Evolutionary conservation across 2,329 filamentous ascomycete genomes (phyloP).

Genomic region (Alternaria hordeiaustralica): DNA sequence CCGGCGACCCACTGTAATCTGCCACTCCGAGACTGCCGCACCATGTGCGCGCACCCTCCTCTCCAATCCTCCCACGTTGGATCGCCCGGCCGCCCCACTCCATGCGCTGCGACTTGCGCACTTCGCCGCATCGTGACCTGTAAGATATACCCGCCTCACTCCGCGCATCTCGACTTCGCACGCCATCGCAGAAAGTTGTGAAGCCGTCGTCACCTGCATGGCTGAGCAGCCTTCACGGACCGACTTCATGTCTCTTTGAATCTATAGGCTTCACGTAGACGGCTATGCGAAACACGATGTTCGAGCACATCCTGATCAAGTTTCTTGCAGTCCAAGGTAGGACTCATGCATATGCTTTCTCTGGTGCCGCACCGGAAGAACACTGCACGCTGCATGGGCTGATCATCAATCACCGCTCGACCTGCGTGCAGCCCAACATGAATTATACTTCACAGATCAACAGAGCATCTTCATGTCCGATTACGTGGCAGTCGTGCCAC

Average conservation of each 20-base stretch:
- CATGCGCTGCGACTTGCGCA: not conserved
- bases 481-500: not conserved
- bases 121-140: not conserved
- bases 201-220: not conserved
- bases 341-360: not conserved
- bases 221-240: not conserved
- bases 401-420: not conserved
- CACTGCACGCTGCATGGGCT: not conserved
- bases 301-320: not conserved
- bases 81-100: not conserved
- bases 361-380: not conserved
- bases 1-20: conserved; percentile 8
- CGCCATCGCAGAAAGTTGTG: not conserved
- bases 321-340: not conserved
- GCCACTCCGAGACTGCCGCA: conserved; percentile 2
- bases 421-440: not conserved
- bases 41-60: not conserved
- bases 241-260: not conserved
- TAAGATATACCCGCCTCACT: not conserved
- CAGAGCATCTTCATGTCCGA: not conserved
- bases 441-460: not conserved
- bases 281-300: not conserved
- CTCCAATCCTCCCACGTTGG: not conserved
- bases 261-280: not conserved
- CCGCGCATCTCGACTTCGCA: not conserved